These are phyloP conservation scores for Tylopilus orsonianus DNA, from an alignment of 1,284 basidiomycete species.

Conservation along the genomic window DNA sequence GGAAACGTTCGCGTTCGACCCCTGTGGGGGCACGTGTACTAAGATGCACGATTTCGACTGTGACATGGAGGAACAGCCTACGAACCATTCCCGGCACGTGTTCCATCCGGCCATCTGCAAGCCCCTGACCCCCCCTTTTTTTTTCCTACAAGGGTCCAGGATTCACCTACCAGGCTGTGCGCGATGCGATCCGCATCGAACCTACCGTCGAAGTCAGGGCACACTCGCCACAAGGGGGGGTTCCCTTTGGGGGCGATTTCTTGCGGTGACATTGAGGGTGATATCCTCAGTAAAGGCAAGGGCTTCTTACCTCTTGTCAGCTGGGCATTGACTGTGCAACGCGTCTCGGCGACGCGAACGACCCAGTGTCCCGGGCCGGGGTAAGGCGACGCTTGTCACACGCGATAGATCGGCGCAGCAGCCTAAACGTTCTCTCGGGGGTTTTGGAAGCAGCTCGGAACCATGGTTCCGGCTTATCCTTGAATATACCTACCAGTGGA, in stretches of 20 bases:
- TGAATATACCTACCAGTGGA: no score
- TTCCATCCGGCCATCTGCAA: neutral
- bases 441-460: neutral
- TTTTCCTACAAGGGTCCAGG: neutral
- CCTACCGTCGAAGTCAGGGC: neutral
- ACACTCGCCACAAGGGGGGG: neutral
- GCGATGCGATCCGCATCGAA: neutral
- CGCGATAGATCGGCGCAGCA: no score
- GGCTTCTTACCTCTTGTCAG: neutral
- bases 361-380: no score
- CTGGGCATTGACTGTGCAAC: no score
- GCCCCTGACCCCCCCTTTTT: neutral
- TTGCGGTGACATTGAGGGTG: neutral
- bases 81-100: neutral
- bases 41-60: neutral
- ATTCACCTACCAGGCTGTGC: neutral
- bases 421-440: neutral
- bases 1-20: no score
- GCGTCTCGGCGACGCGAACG: no score
- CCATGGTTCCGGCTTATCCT: neutral
- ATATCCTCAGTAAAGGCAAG: neutral
- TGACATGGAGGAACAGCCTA: neutral
- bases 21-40: neutral
- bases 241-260: neutral
- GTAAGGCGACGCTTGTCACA: no score